Evolutionary conservation across 164 flowering plant genomes (phyloP).

Genomic region (grape (Vitis vinifera)): ASM3070453v1 NC_081805.1:10646501-10647000

Average conservation of each 20-base stretch:
- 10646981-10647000: slow-evolving; percentile 28
- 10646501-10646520: neutral
- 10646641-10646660: too few species aligned
- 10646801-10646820: slow-evolving; percentile 23
- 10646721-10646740: too few species aligned
- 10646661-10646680: too few species aligned
- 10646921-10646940: slow-evolving; percentile 54
- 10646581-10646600: neutral
- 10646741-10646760: too few species aligned
- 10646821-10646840: slow-evolving; percentile 36
- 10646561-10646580: neutral
- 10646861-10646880: slow-evolving; percentile 50
- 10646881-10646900: slow-evolving; percentile 50
- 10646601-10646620: neutral
- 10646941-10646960: slow-evolving; percentile 52
- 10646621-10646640: neutral
- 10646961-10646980: slow-evolving; percentile 50
- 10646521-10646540: neutral
- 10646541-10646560: neutral
- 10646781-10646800: slow-evolving; percentile 29
- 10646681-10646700: too few species aligned
- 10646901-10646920: slow-evolving; percentile 62
- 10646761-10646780: slow-evolving; percentile 21
- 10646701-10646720: too few species aligned
- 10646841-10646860: slow-evolving; percentile 23